A percentile compares a stretch with the other conserved stretches of the same genome.
Conservation (phyloP, 2,329 filamentous ascomycete genomes). For the Diplocarpon mali region DNA sequence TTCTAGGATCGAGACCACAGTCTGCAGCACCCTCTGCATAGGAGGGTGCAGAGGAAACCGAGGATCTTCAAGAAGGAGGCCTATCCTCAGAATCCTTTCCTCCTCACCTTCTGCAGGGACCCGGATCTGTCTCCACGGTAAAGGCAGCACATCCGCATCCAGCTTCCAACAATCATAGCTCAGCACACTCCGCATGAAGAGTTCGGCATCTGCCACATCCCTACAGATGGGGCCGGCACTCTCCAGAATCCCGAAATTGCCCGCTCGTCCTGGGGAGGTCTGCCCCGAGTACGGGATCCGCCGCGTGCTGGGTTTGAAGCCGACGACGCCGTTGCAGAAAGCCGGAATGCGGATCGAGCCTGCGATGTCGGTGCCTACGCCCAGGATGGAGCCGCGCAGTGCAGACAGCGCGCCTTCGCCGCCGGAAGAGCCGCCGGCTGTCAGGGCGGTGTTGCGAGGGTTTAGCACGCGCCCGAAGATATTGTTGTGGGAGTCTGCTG, state of each 20-base stretch:
- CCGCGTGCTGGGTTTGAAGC: slow-evolving; percentile 23
- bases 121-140: slow-evolving; percentile 34
- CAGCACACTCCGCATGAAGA: slow-evolving; percentile 33
- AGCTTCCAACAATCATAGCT: slow-evolving; percentile 33
- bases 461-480: slow-evolving; percentile 74
- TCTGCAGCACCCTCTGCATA: slow-evolving; percentile 34
- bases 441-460: slow-evolving; percentile 67
- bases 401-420: slow-evolving; percentile 18
- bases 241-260: slow-evolving; percentile 26
- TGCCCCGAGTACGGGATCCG: slow-evolving; percentile 15
- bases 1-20: slow-evolving; percentile 30
- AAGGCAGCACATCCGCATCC: slow-evolving; percentile 32
- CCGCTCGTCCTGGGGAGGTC: slow-evolving; percentile 2
- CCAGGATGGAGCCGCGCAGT: slow-evolving; percentile 11
- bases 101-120: neutral
- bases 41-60: slow-evolving; percentile 40
- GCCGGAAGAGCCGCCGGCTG: slow-evolving; percentile 70
- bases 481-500: slow-evolving; percentile 32
- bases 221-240: slow-evolving; percentile 34
- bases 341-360: slow-evolving; percentile 25
- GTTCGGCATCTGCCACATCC: slow-evolving; percentile 29
- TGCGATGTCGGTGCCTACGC: slow-evolving; percentile 19
- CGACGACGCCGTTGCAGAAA: slow-evolving; percentile 37
- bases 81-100: slow-evolving; percentile 32
- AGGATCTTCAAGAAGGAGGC: slow-evolving; percentile 36